Evolutionary conservation across 1,139 yeast genomes (phyloP), one percentile per base, ranked within the genome.

Genomic region (Candida dubliniensis): DNA sequence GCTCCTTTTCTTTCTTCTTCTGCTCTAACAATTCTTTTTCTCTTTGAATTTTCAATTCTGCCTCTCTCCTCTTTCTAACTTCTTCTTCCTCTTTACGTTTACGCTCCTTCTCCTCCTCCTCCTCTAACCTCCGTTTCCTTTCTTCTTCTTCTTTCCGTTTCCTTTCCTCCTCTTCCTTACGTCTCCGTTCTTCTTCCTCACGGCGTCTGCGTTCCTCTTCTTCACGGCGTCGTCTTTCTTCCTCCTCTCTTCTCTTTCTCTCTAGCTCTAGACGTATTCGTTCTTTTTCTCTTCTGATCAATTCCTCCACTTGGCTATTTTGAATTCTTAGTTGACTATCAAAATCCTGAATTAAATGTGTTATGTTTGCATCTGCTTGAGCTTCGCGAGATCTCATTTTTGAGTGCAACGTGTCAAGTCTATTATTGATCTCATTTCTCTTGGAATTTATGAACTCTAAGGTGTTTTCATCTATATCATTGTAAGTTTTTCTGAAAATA

Each of bases 201-300:
- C 32, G 27, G 8, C 47, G 46, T 33, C 40, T 41, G n/a, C 51
- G 39, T 38, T 47, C 47, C 30, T 53, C 52, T 18, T 44, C 37
- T 41, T 47, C 42, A 31, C 33, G 43, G 6, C 46, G 36, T 37
- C 38, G 36, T 26, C 47, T 41, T 29, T 50, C 52, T 26, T 45
- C 47, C 30, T 47, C 47, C 27, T 31, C 14, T 18, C 34, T 37
- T 29, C 25, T 39, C 30, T 34, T 34, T 27, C 25, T 24, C 35
- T 48, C 59, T 24, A 40, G 35, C 32, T 48, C 46, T 36, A 39
- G 29, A 40, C 60, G 56, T 38, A 55, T 44, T 34, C 58, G 45
- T 34, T 55, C 58, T 8, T 45, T 49, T 41, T 63, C 66, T 13
- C 43, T 40, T 8, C 41, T 39, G 5, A 63, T 56, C 1, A 59